Evolutionary conservation across 2,329 filamentous ascomycete species (phyloP).

Genomic region (Xylariales sp.): DNA sequence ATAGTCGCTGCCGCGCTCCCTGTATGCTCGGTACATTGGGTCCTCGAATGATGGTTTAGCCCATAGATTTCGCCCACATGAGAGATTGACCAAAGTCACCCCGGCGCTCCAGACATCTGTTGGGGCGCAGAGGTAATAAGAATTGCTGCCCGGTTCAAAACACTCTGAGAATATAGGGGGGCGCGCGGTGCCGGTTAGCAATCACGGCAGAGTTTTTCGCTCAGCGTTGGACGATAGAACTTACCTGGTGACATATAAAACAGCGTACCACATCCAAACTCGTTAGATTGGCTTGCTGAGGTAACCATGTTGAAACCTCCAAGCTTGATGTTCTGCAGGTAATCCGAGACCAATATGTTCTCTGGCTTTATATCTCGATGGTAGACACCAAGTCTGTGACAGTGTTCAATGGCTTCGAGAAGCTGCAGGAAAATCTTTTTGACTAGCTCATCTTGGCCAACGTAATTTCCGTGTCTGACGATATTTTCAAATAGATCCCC

Average conservation of each 20-base stretch:
- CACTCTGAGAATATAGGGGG: too few species aligned
- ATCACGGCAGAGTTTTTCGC: too few species aligned
- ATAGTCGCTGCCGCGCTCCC: constrained; percentile 82
- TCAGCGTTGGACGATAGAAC: constrained; percentile 27
- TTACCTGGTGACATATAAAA: constrained; percentile 99
- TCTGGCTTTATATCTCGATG: constrained; percentile 97
- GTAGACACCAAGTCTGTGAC: constrained; percentile 90
- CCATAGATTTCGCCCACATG: constrained; percentile 97
- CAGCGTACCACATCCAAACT: constrained; percentile 96
- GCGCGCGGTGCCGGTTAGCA: too few species aligned
- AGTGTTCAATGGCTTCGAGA: constrained; percentile 92
- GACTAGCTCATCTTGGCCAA: constrained; percentile 85
- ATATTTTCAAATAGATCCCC: constrained; percentile 97
- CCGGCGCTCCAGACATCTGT: constrained; percentile 99
- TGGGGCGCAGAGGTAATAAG: constrained; percentile 84
- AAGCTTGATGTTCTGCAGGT: constrained; percentile 86
- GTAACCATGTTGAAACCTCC: constrained; percentile 97
- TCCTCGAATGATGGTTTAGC: constrained; percentile 93
- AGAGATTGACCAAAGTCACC: constrained; percentile 95
- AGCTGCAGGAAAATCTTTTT: constrained; percentile 90
- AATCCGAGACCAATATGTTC: constrained; percentile 90
- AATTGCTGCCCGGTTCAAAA: constrained; percentile 68
- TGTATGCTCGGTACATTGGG: constrained; percentile 88
- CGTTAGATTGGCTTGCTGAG: constrained; percentile 74
- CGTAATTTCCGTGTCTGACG: constrained; percentile 88